Evolutionary conservation across 2,329 filamentous ascomycete genomes (phyloP), one percentile per base, ranked within the genome.

Genomic region (Polychaeton citri): DNA sequence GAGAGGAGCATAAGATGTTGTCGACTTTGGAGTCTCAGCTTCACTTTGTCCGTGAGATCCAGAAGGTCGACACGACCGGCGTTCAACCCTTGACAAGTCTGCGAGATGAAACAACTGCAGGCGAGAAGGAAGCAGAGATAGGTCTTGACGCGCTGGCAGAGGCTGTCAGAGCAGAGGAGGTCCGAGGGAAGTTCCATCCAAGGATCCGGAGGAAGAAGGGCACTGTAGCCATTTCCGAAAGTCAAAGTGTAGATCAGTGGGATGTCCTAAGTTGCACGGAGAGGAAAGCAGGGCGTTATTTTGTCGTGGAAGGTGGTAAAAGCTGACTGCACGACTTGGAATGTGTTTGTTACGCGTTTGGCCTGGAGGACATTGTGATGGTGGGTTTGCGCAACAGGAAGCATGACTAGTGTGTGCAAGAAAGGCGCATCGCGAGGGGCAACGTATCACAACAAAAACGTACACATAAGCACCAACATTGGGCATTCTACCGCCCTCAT

Each of bases 11-110:
- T 0, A 61, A 67, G 18, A 84, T 94, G 74, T 69, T 93, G 3
- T 54, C 70, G 16, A 87, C 79, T 1, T 69, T 98, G 2, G 71
- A 78, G 35, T 76, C 81, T 20, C 90, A 98, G 54, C 72, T 98
- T 0, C 79, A 81, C 51, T 98, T 98, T 53, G 86, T 96, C n/a
- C 77, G 74, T 42, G 75, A 85, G 43, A 77, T 96, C 15, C 87
- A 93, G 52, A 65, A 69, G 31, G 79, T 94, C 33, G 72, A 93
- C 55, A 87, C 84, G 0, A 61, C 67, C 0, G 76, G 71, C 3
- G 66, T 95, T 0, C 68, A 76, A 38, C 87, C 90, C 0, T 61
- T 98, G 30, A 69, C 74, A 34, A 79, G 79, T 31, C 79, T 96
- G 38, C 75, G 84, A 36, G 88, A 96, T 55, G 87, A 90, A 63